Base-by-base conservation (phyloP, 2,329 filamentous ascomycete species). In the Didymellaceae sp. region DNA sequence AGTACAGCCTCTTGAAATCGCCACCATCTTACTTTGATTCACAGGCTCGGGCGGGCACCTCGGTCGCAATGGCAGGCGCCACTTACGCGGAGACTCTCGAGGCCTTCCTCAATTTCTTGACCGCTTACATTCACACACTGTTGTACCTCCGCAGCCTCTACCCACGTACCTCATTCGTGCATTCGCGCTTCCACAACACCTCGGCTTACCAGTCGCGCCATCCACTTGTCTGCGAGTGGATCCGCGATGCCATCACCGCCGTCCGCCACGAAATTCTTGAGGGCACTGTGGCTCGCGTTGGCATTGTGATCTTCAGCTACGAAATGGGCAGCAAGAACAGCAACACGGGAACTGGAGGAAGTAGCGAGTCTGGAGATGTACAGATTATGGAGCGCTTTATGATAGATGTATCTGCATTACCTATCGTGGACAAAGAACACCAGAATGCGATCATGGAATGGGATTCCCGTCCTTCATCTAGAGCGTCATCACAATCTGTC, bases 141-240 rank as follows among this genome's bases (percentile, higher is more conserved):
- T 84, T 96, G 61, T 93, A 86, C 78, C 86, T 94, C 66, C 89
- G 92, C 62, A 74, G 75, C 52, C 84, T 96, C 66, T 97, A 97
- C 73, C 91, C 92, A 0, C 74, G 77, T 39, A 75, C 83, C 21
- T 90, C 90, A 26, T 97, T 96, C 75, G 82, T 93, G 50, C 85
- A 87, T 32, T 84, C 87, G 30, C 84, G 88, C 57, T 91, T 90
- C 64, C 92, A 92, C 79, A 91, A 93, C 75, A 86, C 91, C 51
- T 83, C 90, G 22, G 88, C 95, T 35, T 87, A 89, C 63, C 91
- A 96, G 71, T 93, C 86, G 53, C 88, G 91, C 50, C 91, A 96
- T 73, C 90, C 92, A 0, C 84, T 84, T 62, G 88, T 96, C 58
- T 95, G 90, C 79, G 78, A 85, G 64, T 97, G 92, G 89, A 86